Base-by-base conservation (phyloP, 108 stramenopile genomes). In the Fistulifera solaris region DNA sequence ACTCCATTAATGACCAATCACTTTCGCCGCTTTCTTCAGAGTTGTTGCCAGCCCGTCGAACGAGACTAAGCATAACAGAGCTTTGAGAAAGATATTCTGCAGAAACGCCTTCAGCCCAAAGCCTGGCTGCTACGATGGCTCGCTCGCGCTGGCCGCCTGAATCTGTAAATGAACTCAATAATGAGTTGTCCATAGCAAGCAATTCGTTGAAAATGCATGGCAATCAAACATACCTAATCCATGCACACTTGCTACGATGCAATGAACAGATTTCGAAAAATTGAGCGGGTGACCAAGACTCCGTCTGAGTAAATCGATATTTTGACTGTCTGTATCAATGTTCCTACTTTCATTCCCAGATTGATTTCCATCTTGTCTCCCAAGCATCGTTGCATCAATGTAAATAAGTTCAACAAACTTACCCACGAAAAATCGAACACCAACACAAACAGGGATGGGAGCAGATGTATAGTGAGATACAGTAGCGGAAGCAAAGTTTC, bases 31-130 rank as follows among this genome's bases (percentile, higher is more conserved):
- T 43, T 26, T 60, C 39, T 21, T 31, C 39, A 17, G 18, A 25
- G 48, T 71, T 65, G 35, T 63, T 69, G 22, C 66, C 40, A 18
- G 53, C 50, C 35, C 64, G 59, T 43, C 68, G 66, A 17, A 85
- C 55, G 39, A 85, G 53, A 49, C 71, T 84, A 52, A 77, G 48
- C 59, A 83, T 80, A 13, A 81, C 65, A 27, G 71, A 75, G 65
- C 83, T 86, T 8, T 85, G 81, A 5, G 82, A 45, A 18, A 81
- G 14, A 55, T 89, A 89, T 64, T 89, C 88, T 23, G 75, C 80
- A n/a, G 75, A 59, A 18, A 89, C 81, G 13, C 81, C 84, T 42
- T 66, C 56, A 1, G 67, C 54, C 84, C 84, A 86, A 27, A 89
- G 71, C 10, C 65, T 54, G 1, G 80, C 58, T 10, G 84, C 75